Evolutionary conservation across 495 filamentous ascomycete genomes (phyloP).

Genomic region (Penicillium macrosclerotiorum): DNA sequence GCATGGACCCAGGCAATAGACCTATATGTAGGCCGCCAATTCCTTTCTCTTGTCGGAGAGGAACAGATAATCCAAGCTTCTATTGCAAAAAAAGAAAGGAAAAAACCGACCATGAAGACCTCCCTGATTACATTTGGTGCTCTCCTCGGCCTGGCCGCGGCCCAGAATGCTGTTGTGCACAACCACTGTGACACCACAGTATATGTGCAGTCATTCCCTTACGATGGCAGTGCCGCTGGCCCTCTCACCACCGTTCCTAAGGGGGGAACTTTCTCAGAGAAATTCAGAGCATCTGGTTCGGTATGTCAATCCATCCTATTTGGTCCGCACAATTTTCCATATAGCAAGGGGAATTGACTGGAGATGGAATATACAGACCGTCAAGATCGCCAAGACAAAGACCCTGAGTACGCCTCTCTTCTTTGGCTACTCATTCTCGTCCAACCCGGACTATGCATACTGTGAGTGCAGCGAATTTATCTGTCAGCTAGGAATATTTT

Average conservation of each 20-base stretch:
- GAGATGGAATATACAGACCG: slow-evolving; percentile 20
- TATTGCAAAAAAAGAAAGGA: slow-evolving; percentile 12
- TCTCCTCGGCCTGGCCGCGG: slow-evolving; percentile 23
- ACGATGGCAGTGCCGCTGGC: slow-evolving; percentile 27
- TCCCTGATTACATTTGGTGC: slow-evolving; percentile 20
- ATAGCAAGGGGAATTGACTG: slow-evolving; percentile 12
- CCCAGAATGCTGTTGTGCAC: slow-evolving; percentile 27
- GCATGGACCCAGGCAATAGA: slow-evolving; percentile 14
- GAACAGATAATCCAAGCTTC: slow-evolving; percentile 13
- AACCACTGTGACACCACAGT: slow-evolving; percentile 26
- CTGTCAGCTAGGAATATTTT: slow-evolving; percentile 3
- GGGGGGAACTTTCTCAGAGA: slow-evolving; percentile 26
- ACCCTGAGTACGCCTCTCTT: slow-evolving; percentile 26
- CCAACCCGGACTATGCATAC: slow-evolving; percentile 29
- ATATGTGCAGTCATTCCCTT: slow-evolving; percentile 31
- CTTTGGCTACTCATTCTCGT: slow-evolving; percentile 31
- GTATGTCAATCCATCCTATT: slow-evolving; percentile 18
- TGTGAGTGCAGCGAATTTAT: slow-evolving; percentile 22
- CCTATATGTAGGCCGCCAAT: slow-evolving; percentile 22
- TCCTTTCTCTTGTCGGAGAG: slow-evolving; percentile 6
- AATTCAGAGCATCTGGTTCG: slow-evolving; percentile 25
- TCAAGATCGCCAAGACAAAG: slow-evolving; percentile 30
- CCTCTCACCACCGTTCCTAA: slow-evolving; percentile 26
- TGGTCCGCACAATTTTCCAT: background rate
- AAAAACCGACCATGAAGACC: slow-evolving; percentile 23